Evolutionary conservation across 2,329 filamentous ascomycete genomes (phyloP).

Genomic region (Fusarium devonianum): DNA sequence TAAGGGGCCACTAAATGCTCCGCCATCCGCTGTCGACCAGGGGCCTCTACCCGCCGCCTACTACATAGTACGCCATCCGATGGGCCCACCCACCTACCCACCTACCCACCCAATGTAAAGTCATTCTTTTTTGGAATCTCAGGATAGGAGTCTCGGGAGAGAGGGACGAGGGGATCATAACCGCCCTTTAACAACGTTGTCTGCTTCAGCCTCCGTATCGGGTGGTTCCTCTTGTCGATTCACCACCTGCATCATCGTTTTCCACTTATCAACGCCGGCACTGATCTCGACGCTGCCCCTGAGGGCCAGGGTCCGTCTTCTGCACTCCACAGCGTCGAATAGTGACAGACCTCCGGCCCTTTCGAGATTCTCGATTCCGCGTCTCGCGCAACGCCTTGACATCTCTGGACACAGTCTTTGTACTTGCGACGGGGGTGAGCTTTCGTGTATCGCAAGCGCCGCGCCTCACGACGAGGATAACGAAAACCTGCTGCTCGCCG

Average conservation of each 20-base stretch:
- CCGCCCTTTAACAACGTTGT: constrained; percentile 12
- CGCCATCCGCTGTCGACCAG: constrained; percentile 25
- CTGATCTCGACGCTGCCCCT: constrained; percentile 19
- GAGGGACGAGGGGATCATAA: constrained; percentile 27
- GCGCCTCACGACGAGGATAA: constrained; percentile 13
- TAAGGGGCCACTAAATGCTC: constrained; percentile 6
- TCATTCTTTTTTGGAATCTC: constrained; percentile 23
- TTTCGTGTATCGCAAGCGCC: constrained; percentile 4
- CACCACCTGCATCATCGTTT: constrained; percentile 25
- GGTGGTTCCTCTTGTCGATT: constrained; percentile 11
- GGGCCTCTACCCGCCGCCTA: constrained; percentile 22
- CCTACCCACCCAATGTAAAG: constrained; percentile 27
- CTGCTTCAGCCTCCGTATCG: constrained; percentile 6
- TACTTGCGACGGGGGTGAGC: constrained; percentile 2
- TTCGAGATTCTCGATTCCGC: constrained; percentile 35
- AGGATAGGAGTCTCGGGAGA: constrained; percentile 30
- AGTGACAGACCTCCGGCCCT: constrained; percentile 35
- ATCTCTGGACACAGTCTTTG: constrained; percentile 1
- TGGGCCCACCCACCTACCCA: constrained; percentile 25
- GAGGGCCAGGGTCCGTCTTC: constrained; percentile 32
- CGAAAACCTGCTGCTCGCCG: constrained; percentile 8
- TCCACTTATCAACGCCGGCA: constrained; percentile 11
- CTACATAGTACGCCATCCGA: constrained; percentile 29
- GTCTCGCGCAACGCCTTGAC: constrained; percentile 31
- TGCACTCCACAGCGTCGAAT: constrained; percentile 28